A percentile compares a stretch with the other conserved stretches of the same genome.
These are phyloP conservation scores for Closterium sp. DNA, from an alignment of 139 green algal genomes.

Conservation along the genomic window DNA sequence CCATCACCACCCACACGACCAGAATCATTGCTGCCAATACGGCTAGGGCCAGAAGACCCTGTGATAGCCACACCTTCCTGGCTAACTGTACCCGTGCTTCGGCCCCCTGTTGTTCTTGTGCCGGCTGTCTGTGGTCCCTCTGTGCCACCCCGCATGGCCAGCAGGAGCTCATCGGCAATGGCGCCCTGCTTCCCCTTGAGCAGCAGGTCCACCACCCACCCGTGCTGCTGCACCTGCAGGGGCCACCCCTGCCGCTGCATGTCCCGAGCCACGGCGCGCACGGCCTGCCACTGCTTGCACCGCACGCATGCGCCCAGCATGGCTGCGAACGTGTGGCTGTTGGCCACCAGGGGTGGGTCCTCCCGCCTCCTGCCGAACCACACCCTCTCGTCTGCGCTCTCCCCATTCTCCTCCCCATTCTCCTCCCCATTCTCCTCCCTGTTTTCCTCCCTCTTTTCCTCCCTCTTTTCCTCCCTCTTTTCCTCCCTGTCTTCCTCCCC, in stretches of 20 bases:
- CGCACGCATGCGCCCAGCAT: slow-evolving; percentile 11
- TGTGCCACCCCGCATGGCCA: neutral
- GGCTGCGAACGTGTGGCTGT: slow-evolving; percentile 4
- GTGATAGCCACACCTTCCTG: neutral
- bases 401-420: neutral
- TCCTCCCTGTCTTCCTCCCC: neutral
- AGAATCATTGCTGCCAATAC: neutral
- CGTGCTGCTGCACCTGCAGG: neutral
- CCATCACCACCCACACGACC: neutral
- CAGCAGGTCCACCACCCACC: neutral
- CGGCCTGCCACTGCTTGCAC: slow-evolving; percentile 9
- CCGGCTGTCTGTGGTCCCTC: neutral
- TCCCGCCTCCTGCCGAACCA: neutral
- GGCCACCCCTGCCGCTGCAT: neutral
- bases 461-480: neutral
- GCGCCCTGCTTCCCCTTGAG: neutral
- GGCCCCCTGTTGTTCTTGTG: neutral
- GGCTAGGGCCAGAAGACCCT: neutral
- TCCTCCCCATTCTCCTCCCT: neutral
- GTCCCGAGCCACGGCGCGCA: neutral
- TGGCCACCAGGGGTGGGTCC: neutral
- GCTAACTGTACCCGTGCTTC: neutral
- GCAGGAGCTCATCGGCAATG: neutral
- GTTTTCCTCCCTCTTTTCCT: neutral
- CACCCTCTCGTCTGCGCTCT: neutral